Evolutionary conservation across 2,329 filamentous ascomycete species (phyloP).

Genomic region (Apiospora sp.): DNA sequence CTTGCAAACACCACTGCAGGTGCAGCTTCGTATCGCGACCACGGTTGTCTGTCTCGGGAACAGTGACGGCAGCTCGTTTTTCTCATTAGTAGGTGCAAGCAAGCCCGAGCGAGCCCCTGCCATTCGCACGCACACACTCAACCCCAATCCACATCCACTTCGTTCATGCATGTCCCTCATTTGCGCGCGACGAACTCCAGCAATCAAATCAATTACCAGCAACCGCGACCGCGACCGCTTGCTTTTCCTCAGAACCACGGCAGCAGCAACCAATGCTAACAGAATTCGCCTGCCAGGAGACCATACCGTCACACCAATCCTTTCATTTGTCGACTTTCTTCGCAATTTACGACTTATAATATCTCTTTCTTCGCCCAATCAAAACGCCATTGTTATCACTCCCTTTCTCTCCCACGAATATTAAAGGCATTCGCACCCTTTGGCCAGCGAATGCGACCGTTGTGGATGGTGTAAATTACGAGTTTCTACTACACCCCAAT

Average conservation of each 20-base stretch:
- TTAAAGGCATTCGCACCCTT: slow-evolving; percentile 2
- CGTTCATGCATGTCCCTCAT: slow-evolving; percentile 8
- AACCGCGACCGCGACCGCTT: slow-evolving; percentile 2
- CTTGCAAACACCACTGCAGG: neutral
- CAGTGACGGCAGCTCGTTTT: neutral
- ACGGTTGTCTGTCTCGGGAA: neutral
- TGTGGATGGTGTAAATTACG: slow-evolving; percentile 10
- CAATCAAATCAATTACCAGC: slow-evolving; percentile 9
- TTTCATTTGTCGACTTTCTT: slow-evolving; percentile 21
- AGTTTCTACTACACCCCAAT: neutral
- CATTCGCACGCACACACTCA: neutral
- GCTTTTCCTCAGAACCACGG: neutral
- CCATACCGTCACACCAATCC: neutral
- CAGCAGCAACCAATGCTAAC: slow-evolving; percentile 12
- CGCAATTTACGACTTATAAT: slow-evolving; percentile 13
- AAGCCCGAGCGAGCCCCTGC: neutral
- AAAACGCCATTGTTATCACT: slow-evolving; percentile 18
- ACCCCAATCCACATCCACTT: neutral
- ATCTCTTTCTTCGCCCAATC: neutral
- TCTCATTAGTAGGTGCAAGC: slow-evolving; percentile 1
- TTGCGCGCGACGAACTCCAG: neutral
- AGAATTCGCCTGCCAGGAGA: neutral
- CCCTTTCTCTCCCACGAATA: slow-evolving; percentile 1
- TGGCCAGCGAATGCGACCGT: slow-evolving; percentile 12
- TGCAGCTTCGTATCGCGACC: slow-evolving; percentile 8